Evolutionary conservation across 2,329 filamentous ascomycete genomes (phyloP).

Genomic region (Penicillium expansum): DNA sequence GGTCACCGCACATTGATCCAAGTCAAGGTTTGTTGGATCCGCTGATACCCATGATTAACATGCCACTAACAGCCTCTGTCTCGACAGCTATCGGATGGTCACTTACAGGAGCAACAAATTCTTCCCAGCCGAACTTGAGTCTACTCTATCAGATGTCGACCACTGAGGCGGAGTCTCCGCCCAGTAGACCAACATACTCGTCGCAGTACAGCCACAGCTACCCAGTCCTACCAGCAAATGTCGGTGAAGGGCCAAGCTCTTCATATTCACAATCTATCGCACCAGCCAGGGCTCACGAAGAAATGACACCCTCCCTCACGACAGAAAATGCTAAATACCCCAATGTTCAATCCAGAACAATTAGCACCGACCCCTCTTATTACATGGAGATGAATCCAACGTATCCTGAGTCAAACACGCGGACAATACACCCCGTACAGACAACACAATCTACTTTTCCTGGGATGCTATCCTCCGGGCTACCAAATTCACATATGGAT

Average conservation of each 20-base stretch:
- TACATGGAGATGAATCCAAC: constrained; percentile 50
- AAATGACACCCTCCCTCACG: constrained; percentile 20
- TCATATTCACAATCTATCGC: constrained; percentile 34
- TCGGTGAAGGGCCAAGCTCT: constrained; percentile 19
- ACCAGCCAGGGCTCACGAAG: constrained; percentile 24
- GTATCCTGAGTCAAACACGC: constrained; percentile 29
- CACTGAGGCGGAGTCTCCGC: constrained; percentile 20
- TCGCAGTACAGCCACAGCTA: constrained; percentile 34
- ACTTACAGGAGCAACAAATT: constrained; percentile 82
- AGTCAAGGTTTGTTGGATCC: constrained; percentile 47
- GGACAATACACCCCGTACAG: constrained; percentile 25
- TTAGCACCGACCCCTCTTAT: constrained; percentile 41
- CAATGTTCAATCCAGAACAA: constrained; percentile 41
- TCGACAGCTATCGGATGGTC: constrained; percentile 73
- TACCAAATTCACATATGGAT: constrained; percentile 23
- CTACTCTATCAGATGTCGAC: constrained; percentile 69
- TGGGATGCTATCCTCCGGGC: constrained; percentile 14
- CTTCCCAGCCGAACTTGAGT: constrained; percentile 77
- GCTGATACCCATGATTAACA: constrained; percentile 8
- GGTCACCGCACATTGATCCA: constrained; percentile 50
- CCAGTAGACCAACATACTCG: constrained; percentile 32
- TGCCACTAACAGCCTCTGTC: constrained; percentile 40
- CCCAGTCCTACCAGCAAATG: constrained; percentile 20
- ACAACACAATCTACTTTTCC: constrained; percentile 20
- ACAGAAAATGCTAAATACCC: constrained; percentile 28